phyloP scores from a whole-genome alignment of 1,284 basidiomycete genomes.

The Boletellus deceptivus region DNA sequence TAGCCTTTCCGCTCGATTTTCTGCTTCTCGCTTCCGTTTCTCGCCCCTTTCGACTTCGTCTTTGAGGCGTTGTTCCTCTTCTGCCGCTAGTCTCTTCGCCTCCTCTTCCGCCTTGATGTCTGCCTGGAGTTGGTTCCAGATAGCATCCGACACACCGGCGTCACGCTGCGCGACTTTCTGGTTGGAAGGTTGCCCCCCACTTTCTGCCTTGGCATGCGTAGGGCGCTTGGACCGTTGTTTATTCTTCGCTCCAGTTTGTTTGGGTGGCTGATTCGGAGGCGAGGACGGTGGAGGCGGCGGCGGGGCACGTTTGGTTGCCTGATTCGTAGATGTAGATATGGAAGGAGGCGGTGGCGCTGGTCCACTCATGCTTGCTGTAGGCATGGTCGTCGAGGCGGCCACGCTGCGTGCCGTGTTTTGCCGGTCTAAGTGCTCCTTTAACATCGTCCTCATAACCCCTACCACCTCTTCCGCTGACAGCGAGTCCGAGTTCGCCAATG shows the following conservation, averaged over 20 bases:
- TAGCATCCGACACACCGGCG: conserved; percentile 43
- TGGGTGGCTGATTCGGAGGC: neutral
- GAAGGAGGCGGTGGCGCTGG: conserved; percentile 22
- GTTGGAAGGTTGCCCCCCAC: neutral
- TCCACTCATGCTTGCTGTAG: conserved; percentile 23
- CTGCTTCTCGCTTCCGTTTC: conserved; percentile 15
- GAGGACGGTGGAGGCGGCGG: conserved; percentile 4
- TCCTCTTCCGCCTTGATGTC: conserved; percentile 35
- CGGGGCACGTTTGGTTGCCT: conserved; percentile 15
- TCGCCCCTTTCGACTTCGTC: conserved; percentile 10
- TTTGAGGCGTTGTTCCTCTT: conserved; percentile 29
- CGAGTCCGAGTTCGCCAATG: conserved; percentile 24
- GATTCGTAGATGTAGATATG: conserved; percentile 27
- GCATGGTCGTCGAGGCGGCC: conserved; percentile 8
- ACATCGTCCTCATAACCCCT: conserved; percentile 15
- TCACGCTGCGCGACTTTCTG: conserved; percentile 35
- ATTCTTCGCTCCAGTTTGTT: neutral
- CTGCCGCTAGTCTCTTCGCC: conserved; percentile 19
- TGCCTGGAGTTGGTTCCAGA: conserved; percentile 46
- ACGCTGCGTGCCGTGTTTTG: conserved; percentile 4
- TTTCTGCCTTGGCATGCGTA: neutral
- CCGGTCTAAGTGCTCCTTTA: conserved; percentile 22
- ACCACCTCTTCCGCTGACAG: conserved; percentile 21
- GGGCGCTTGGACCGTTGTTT: conserved; percentile 6
- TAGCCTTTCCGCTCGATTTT: neutral